Evolutionary conservation across 805 yeast genomes (phyloP).

Genomic region (Sugiyamaella lignohabitans): DNA sequence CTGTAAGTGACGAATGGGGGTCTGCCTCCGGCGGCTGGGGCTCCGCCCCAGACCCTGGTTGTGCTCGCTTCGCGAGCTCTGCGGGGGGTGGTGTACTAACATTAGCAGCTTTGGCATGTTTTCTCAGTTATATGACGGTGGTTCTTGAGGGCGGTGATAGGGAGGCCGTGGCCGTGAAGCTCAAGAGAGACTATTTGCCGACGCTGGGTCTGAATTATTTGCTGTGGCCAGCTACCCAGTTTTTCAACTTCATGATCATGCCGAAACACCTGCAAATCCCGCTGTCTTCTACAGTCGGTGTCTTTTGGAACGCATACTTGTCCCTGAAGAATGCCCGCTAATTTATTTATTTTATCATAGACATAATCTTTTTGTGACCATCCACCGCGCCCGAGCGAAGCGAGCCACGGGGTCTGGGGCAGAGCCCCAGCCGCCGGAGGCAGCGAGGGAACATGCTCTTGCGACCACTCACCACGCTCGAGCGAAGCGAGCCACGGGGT

Average conservation of each 20-base stretch:
- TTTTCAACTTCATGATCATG: constrained; percentile 64
- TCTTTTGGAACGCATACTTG: constrained; percentile 89
- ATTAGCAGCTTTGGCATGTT: constrained; percentile 66
- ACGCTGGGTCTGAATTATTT: constrained; percentile 72
- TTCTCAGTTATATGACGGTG: constrained; percentile 78
- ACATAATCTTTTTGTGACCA: too few species aligned
- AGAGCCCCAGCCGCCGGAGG: too few species aligned
- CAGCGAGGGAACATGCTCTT: too few species aligned
- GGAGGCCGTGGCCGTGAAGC: constrained; percentile 56
- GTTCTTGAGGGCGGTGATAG: constrained; percentile 69
- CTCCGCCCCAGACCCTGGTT: too few species aligned
- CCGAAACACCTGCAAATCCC: constrained; percentile 88
- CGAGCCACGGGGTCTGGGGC: too few species aligned
- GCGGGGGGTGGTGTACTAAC: too few species aligned
- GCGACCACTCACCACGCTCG: too few species aligned
- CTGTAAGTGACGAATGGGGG: constrained; percentile 1
- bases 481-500: too few species aligned
- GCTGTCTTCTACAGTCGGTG: constrained; percentile 79
- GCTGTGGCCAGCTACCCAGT: constrained; percentile 88
- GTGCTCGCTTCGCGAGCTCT: too few species aligned
- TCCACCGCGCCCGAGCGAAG: too few species aligned
- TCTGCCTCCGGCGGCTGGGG: background rate
- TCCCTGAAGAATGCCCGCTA: constrained; percentile 29
- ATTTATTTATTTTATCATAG: background rate
- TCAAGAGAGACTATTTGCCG: constrained; percentile 50